Evolutionary conservation across 768 basidiomycete genomes (phyloP), one percentile per base, ranked within the genome.

Genomic region (Postia placenta): DNA sequence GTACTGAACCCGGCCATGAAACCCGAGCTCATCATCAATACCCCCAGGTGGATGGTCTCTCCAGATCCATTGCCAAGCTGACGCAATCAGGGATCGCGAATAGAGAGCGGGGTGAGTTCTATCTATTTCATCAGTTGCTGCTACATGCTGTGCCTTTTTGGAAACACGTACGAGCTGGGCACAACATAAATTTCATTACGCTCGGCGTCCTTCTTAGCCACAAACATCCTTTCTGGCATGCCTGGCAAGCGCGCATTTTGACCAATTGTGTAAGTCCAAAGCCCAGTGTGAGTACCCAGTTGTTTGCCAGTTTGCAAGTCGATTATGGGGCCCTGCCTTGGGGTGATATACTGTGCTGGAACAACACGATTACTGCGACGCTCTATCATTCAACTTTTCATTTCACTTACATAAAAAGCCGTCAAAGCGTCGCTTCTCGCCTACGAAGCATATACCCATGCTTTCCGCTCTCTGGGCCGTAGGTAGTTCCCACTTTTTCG

Each of bases 391-490:
- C n/a, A 19, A 5, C 17, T 11, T 30, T 20, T 36, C 19, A 23
- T 23, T 30, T 45, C 20, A 66, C 77, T 53, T 51, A 87, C 90
- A 77, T 42, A 94, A 64, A 61, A 94, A 97, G 7, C 77, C 67
- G 23, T 74, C 71, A 56, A 95, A 94, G 42, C 69, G 76, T 9
- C 74, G 72, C 59, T 85, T 81, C 60, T 93, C 80, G 4, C 93
- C 94, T 1, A 98, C 83, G 55, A 98, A 98, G 60, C 94, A 98
- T 15, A 98, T 76, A 0, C 94, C 94, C 81, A 95, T 92, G 64
- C 89, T 92, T 61, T 98, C 94, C 15, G 73, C 74, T 51, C 90
- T 74, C 2, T 77, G 72, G 0, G 90, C 88, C 2, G 85, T 92
- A 2, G 84, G 82, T 17, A 97, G 65, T 1, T 64, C 67, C 62